Percentiles rank a stretch among this genome's conserved stretches.
Conservation (phyloP, 1,284 basidiomycete species). For the Apiotrichum akiyoshidainum region DNA sequence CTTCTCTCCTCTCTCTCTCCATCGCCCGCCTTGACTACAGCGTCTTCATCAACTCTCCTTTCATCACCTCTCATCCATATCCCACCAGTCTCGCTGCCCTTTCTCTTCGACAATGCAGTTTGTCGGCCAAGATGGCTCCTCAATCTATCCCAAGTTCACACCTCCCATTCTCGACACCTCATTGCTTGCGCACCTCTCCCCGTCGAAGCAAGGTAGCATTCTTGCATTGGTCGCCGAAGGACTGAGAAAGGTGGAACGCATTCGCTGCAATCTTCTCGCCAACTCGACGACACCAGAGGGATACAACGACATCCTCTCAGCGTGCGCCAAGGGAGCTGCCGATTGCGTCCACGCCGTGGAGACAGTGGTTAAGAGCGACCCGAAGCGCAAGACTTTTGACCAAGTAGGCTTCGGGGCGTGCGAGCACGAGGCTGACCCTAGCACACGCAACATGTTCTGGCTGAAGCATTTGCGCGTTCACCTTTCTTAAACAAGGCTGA, state of each 20-base stretch:
- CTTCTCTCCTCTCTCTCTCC: no score
- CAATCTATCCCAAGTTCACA: not conserved
- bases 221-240: conserved; percentile 6
- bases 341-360: not conserved
- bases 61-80: no score
- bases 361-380: not conserved
- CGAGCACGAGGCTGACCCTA: conserved; percentile 1
- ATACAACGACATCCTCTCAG: not conserved
- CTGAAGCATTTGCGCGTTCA: conserved; percentile 25
- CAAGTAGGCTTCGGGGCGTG: not conserved
- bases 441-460: conserved; percentile 17
- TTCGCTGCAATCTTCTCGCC: not conserved
- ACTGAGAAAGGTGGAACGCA: not conserved
- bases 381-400: conserved; percentile 1
- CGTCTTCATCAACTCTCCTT: no score
- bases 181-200: not conserved
- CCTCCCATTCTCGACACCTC: not conserved
- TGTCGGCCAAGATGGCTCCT: no score
- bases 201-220: not conserved
- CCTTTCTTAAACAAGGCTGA: conserved; percentile 25
- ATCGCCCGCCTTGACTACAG: no score
- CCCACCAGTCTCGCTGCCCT: no score
- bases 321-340: not conserved
- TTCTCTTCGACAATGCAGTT: no score
- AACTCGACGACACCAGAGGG: not conserved